Percentiles rank a stretch among this genome's conserved stretches.
phyloP scores from a whole-genome alignment of 78 protist species.

The Tieghemostelium lacteum region DNA sequence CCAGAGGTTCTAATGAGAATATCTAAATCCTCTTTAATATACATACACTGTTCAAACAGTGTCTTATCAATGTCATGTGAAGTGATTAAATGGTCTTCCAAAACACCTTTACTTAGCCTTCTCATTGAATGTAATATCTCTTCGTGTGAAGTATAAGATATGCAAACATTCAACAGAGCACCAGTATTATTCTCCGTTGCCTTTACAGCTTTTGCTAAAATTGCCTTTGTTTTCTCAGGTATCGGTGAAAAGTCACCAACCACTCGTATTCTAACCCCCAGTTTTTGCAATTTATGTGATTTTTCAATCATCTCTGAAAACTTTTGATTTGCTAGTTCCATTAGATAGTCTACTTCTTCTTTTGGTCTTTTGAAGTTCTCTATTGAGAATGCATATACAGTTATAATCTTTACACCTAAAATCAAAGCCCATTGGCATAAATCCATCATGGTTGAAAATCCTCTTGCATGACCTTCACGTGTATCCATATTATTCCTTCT shows the following conservation, averaged over 20 bases:
- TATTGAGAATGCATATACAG: conserved; percentile 94
- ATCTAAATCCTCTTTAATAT: conserved; percentile 73
- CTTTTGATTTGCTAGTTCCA: conserved; percentile 85
- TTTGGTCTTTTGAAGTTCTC: conserved; percentile 92
- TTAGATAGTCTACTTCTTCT: conserved; percentile 87
- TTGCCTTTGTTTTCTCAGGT: conserved; percentile 18
- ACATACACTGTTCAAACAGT: conserved; percentile 30
- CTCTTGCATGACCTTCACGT: conserved; percentile 82
- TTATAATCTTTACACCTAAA: conserved; percentile 87
- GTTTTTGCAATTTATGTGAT: conserved; percentile 37
- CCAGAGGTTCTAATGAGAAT: conserved; percentile 94
- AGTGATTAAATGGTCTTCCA: conserved; percentile 6
- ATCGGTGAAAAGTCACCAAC: conserved; percentile 83
- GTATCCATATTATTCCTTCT: not conserved
- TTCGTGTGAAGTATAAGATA: conserved; percentile 90
- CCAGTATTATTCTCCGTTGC: conserved; percentile 52
- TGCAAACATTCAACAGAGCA: conserved; percentile 83
- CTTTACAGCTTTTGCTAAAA: conserved; percentile 48
- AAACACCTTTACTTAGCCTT: conserved; percentile 30
- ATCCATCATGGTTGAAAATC: conserved; percentile 76
- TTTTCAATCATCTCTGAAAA: conserved; percentile 42
- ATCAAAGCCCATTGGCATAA: conserved; percentile 87
- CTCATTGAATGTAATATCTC: conserved; percentile 83
- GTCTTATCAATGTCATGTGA: conserved; percentile 51
- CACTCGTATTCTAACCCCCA: conserved; percentile 79